Evolutionary conservation across 75 land plant species (phyloP), one percentile per base, ranked within the genome.

Genomic region (Isoetes taiwanensis): DNA sequence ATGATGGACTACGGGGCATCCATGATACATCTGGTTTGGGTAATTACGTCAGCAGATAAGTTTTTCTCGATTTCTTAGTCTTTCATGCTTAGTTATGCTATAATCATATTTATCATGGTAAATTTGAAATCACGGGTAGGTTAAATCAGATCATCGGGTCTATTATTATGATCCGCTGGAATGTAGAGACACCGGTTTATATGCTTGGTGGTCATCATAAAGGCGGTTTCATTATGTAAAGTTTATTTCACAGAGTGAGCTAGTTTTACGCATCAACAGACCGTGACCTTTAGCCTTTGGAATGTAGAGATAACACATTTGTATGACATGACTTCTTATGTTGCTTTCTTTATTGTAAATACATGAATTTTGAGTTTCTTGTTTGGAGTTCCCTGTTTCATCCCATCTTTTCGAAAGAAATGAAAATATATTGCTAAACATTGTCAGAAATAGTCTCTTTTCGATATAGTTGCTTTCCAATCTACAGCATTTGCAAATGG

Each of bases 141-240:
- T n/a, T n/a, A n/a, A n/a, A n/a, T n/a, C 96, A 32, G 98, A 93
- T 67, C 98, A 88, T 64, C 79, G 84, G 53, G 80, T 93, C 35
- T 90, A 93, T 58, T 93, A 93, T 62, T 93, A 79, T 81, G 98
- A 93, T 61, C 62, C 88, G 61, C 83, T n/a, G 98, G 64, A 81
- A 81, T 58, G 57, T 56, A 30, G 78, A 76, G 33, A 50, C 63
- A 10, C 98, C 98, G 21, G 43, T 93, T 14, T 80, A 88, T 59
- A 71, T 81, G 30, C 84, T 88, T 62, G 76, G 64, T 52, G 98
- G 98, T 20, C 98, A 93, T n/a, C 27, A 71, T 70, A 48, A 93
- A 93, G 68, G 76, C 98, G 55, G 98, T 93, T 37, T 93, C 98
- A 30, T 93, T n/a, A 93, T 72, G 98, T 93, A 31, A 93, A 93